phyloP scores from a whole-genome alignment of 441 rosid species.

The Arabidopsis lyrata region DNA sequence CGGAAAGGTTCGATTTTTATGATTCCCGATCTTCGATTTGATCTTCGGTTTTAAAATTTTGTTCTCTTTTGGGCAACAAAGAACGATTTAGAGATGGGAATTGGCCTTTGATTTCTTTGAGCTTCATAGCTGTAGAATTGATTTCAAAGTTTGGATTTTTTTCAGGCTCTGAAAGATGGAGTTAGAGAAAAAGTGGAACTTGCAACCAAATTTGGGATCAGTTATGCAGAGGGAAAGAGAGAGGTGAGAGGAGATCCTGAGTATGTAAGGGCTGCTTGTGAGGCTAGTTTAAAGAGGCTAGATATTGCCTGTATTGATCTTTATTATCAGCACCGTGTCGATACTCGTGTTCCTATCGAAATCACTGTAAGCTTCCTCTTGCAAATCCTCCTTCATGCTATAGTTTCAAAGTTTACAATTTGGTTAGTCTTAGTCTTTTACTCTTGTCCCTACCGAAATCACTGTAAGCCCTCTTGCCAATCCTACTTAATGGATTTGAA shows the following conservation, averaged over 20 bases:
- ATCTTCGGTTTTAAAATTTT: background rate
- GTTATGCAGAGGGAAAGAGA: constrained; percentile 36
- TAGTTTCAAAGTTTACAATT: background rate
- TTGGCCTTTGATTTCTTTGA: background rate
- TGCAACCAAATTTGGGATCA: constrained; percentile 61
- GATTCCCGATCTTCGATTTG: background rate
- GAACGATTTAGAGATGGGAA: background rate
- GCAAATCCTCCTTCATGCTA: background rate
- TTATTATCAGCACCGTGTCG: constrained; percentile 65
- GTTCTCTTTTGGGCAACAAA: background rate
- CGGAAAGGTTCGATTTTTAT: constrained; percentile 1
- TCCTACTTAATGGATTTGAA: background rate
- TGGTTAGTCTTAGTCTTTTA: background rate
- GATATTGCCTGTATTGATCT: constrained; percentile 56
- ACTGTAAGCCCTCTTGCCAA: constrained; percentile 36
- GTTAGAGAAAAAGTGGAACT: constrained; percentile 55
- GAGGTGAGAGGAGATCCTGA: constrained; percentile 54
- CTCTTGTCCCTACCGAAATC: constrained; percentile 58
- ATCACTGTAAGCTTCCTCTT: constrained; percentile 39
- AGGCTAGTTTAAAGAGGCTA: constrained; percentile 64
- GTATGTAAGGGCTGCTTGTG: constrained; percentile 60
- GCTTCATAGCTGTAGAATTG: background rate
- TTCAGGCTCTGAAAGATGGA: constrained; percentile 50
- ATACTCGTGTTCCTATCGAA: constrained; percentile 60
- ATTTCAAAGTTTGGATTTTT: background rate